A percentile compares a stretch with the other conserved stretches of the same genome.
phyloP scores from a whole-genome alignment of 2,329 filamentous ascomycete species.

The Cladosporium phlei region DNA sequence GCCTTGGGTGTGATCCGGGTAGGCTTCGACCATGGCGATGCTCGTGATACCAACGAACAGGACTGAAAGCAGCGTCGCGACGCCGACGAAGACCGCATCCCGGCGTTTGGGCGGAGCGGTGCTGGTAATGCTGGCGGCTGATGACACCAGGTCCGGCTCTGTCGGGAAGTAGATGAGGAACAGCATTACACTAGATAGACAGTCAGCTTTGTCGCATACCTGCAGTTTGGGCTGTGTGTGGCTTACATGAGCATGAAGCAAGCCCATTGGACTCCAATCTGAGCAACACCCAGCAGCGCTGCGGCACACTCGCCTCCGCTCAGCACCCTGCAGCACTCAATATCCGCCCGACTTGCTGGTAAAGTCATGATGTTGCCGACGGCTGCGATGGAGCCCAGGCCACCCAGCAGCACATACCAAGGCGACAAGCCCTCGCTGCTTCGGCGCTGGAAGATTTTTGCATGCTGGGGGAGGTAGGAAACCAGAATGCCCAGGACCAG shows the following conservation, averaged over 20 bases:
- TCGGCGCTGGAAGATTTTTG: constrained; percentile 77
- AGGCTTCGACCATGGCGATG: constrained; percentile 62
- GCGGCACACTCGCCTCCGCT: constrained; percentile 78
- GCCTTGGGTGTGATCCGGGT: constrained; percentile 59
- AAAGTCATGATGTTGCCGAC: constrained; percentile 90
- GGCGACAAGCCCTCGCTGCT: constrained; percentile 94
- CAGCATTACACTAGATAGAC: constrained; percentile 67
- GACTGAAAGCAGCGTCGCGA: constrained; percentile 68
- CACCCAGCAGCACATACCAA: constrained; percentile 90
- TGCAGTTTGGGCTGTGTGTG: too few relatives aligned
- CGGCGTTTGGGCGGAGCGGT: constrained; percentile 61
- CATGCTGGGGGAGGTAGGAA: constrained; percentile 92
- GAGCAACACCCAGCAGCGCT: constrained; percentile 79
- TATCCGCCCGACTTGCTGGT: constrained; percentile 74
- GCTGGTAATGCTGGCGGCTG: constrained; percentile 39
- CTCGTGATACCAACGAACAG: constrained; percentile 61
- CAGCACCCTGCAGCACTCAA: constrained; percentile 79
- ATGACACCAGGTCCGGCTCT: constrained; percentile 29
- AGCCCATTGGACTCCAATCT: constrained; percentile 86
- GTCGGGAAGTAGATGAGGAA: constrained; percentile 87
- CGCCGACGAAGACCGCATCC: constrained; percentile 71
- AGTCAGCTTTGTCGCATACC: background rate
- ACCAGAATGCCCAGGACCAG: constrained; percentile 83
- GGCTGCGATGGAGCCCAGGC: constrained; percentile 75
- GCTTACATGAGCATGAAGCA: constrained; percentile 87